phyloP scores from a whole-genome alignment of 129 eudicot genomes.

The Calendula officinalis region DNA sequence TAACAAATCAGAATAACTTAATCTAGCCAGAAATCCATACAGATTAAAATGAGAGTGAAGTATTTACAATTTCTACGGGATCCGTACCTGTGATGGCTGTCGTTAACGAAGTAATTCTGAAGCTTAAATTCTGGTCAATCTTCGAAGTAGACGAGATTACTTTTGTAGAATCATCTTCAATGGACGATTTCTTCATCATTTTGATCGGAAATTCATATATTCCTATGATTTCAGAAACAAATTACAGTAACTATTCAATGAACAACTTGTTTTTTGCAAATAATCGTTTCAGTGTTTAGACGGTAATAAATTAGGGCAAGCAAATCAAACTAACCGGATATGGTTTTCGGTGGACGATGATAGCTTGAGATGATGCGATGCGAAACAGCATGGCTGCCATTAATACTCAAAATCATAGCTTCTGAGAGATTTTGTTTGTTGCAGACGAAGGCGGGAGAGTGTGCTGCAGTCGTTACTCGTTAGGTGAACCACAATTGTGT shows the following conservation, averaged over 20 bases:
- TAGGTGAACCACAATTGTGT: no score
- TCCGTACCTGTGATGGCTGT: constrained; percentile 40
- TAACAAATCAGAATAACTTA: constrained; percentile 2
- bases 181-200: constrained; percentile 21
- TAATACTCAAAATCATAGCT: constrained; percentile 45
- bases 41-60: not conserved
- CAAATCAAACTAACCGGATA: constrained; percentile 32
- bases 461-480: no score
- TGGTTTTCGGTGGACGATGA: constrained; percentile 22
- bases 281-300: not conserved
- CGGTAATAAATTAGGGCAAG: constrained; percentile 1
- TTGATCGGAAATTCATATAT: constrained; percentile 16
- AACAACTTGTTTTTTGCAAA: not conserved
- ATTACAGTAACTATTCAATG: not conserved
- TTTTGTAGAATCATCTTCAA: constrained; percentile 16
- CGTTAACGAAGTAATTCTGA: constrained; percentile 29
- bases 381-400: constrained; percentile 23
- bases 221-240: constrained; percentile 25
- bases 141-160: constrained; percentile 16
- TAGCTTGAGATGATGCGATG: constrained; percentile 35
- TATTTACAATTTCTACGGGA: not conserved
- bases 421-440: constrained; percentile 9
- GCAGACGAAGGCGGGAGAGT: not conserved
- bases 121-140: constrained; percentile 25
- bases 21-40: not conserved